These are phyloP conservation scores for Talaromyces sp. DNA, from an alignment of 2,329 filamentous ascomycete genomes.

Conservation along the genomic window DNA sequence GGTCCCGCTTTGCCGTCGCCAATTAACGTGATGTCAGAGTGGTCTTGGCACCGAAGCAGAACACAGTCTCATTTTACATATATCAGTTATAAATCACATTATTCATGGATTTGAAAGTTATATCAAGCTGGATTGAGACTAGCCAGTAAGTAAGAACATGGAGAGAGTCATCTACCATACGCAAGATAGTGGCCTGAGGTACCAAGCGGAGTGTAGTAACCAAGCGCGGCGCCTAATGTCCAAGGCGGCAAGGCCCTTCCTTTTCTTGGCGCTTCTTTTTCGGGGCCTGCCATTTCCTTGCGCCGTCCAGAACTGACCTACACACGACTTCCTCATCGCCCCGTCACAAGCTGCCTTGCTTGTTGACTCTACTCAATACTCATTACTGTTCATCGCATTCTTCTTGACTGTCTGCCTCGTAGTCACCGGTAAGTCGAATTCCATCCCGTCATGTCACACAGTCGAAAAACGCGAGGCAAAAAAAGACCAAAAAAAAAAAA, in stretches of 20 bases:
- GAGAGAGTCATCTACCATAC: too few relatives aligned
- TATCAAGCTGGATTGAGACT: background rate
- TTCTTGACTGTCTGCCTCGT: background rate
- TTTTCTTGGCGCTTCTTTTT: constrained; percentile 10
- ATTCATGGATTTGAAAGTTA: background rate
- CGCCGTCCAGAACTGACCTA: background rate
- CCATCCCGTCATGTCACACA: background rate
- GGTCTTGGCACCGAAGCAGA: background rate
- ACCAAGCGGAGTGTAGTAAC: background rate
- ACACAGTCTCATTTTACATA: background rate
- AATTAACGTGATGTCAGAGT: constrained; percentile 9
- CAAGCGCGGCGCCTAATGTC: constrained; percentile 7
- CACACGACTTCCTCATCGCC: background rate
- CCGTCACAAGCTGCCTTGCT: constrained; percentile 7
- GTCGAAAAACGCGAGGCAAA: constrained; percentile 3
- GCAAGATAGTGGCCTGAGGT: background rate
- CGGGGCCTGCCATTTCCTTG: constrained; percentile 3
- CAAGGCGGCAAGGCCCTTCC: constrained; percentile 1
- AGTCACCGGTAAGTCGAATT: background rate
- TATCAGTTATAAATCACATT: background rate
- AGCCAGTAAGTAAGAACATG: background rate
- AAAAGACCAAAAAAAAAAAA: constrained; percentile 15
- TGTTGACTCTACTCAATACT: background rate
- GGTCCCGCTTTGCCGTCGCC: background rate
- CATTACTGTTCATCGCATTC: background rate